Evolutionary conservation across 2,329 filamentous ascomycete genomes (phyloP).

Genomic region (Colletotrichum costaricense): DNA sequence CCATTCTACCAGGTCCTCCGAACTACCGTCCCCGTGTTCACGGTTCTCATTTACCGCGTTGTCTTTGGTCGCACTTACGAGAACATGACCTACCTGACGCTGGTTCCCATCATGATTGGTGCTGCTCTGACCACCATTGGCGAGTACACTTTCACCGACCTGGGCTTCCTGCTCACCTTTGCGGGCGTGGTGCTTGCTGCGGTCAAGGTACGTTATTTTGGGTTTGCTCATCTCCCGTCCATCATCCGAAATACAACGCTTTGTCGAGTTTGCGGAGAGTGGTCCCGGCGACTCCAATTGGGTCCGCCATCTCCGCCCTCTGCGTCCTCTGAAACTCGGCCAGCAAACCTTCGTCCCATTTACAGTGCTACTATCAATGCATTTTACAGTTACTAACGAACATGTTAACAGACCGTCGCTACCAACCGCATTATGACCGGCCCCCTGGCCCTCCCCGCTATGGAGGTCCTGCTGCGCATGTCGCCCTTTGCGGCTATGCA

Average conservation of each 20-base stretch:
- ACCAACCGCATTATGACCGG: conserved; percentile 75
- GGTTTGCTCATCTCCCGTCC: background rate
- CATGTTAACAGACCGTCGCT: conserved; percentile 60
- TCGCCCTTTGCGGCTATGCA: conserved; percentile 69
- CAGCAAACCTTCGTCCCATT: conserved; percentile 16
- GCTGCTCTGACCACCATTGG: conserved; percentile 70
- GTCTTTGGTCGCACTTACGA: conserved; percentile 67
- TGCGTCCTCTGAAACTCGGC: conserved; percentile 21
- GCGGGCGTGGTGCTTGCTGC: conserved; percentile 65
- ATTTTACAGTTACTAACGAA: conserved; percentile 18
- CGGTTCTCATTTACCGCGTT: conserved; percentile 69
- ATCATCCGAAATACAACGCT: conserved; percentile 21
- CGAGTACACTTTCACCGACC: conserved; percentile 71
- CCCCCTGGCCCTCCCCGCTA: conserved; percentile 64
- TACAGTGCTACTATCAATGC: background rate
- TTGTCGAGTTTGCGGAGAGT: conserved; percentile 11
- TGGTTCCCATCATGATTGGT: conserved; percentile 70
- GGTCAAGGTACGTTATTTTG: conserved; percentile 56
- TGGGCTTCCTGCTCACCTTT: conserved; percentile 66
- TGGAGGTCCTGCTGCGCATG: conserved; percentile 73
- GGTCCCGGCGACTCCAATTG: conserved; percentile 18
- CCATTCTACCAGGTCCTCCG: conserved; percentile 75
- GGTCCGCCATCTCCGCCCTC: conserved; percentile 11
- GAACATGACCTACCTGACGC: conserved; percentile 66
- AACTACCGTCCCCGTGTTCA: conserved; percentile 71